Conservation (phyloP, 768 basidiomycete genomes). For the Suillus ampliporus region DNA sequence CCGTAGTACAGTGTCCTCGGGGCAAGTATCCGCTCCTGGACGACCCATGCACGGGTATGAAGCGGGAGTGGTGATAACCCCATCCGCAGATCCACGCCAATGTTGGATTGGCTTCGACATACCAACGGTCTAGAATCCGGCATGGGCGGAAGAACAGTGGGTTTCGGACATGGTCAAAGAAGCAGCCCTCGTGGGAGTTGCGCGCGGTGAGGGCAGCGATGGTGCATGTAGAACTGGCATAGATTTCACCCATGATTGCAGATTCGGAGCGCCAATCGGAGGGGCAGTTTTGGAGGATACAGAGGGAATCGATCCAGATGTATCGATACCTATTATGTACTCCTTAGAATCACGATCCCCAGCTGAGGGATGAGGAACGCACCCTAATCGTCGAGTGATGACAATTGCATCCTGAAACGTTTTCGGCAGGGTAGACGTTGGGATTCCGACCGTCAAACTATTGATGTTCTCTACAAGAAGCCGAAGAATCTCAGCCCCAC, state of each 20-base stretch:
- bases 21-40: conserved; percentile 10
- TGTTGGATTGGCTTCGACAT: conserved; percentile 4
- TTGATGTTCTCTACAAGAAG: conserved; percentile 8
- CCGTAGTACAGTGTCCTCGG: conserved; percentile 9
- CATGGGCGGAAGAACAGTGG: conserved; percentile 8
- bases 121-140: conserved; percentile 5
- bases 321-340: not conserved
- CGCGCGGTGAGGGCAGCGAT: conserved; percentile 10
- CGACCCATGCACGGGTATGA: conserved; percentile 10
- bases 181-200: conserved; percentile 11
- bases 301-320: conserved; percentile 11
- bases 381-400: conserved; percentile 8
- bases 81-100: conserved; percentile 7
- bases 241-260: conserved; percentile 10
- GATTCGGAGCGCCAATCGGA: conserved; percentile 8
- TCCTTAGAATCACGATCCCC: not conserved
- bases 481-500: conserved; percentile 9
- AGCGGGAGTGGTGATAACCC: conserved; percentile 7
- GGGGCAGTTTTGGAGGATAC: conserved; percentile 7
- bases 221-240: conserved; percentile 7
- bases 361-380: not conserved
- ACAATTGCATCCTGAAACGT: conserved; percentile 13
- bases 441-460: conserved; percentile 2
- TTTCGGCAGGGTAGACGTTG: conserved; percentile 3
- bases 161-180: conserved; percentile 11